A percentile compares a stretch with the other conserved stretches of the same genome.
These are phyloP conservation scores for Starmerella tilneyi DNA, from an alignment of 805 yeast species.

Conservation along the genomic window DNA sequence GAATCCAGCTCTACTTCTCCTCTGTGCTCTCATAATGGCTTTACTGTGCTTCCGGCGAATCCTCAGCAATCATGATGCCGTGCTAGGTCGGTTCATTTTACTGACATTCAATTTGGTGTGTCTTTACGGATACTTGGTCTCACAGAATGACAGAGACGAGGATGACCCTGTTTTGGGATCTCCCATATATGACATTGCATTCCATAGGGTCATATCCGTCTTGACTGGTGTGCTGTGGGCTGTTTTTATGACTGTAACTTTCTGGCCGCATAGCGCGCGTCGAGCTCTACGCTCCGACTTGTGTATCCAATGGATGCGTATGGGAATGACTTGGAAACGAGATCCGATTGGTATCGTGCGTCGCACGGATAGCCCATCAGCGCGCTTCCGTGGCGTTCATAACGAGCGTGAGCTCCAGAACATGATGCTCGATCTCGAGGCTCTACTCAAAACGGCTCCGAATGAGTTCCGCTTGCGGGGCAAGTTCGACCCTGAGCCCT, in stretches of 20 bases:
- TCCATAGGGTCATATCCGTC: constrained; percentile 67
- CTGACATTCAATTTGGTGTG: constrained; percentile 72
- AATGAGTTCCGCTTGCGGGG: constrained; percentile 69
- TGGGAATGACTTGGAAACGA: constrained; percentile 72
- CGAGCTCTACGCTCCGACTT: constrained; percentile 53
- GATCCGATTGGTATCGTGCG: constrained; percentile 46
- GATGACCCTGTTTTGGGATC: constrained; percentile 59
- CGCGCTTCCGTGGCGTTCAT: constrained; percentile 25
- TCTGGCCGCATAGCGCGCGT: constrained; percentile 70
- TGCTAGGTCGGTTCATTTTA: constrained; percentile 46
- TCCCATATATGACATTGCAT: constrained; percentile 64
- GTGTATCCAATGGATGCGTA: constrained; percentile 61
- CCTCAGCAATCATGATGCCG: constrained; percentile 36
- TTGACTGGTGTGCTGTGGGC: constrained; percentile 71
- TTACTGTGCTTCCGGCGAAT: constrained; percentile 44
- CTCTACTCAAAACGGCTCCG: constrained; percentile 58
- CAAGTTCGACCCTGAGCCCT: constrained; percentile 47
- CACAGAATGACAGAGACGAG: constrained; percentile 41
- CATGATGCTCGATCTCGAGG: constrained; percentile 50
- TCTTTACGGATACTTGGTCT: constrained; percentile 60
- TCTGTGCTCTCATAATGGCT: constrained; percentile 36
- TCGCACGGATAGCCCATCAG: background rate
- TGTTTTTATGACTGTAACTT: constrained; percentile 49
- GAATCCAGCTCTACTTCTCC: constrained; percentile 44
- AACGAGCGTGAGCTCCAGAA: constrained; percentile 39